Conservation (phyloP, 169 alveolate genomes). For the Plasmodium ovale region DNA sequence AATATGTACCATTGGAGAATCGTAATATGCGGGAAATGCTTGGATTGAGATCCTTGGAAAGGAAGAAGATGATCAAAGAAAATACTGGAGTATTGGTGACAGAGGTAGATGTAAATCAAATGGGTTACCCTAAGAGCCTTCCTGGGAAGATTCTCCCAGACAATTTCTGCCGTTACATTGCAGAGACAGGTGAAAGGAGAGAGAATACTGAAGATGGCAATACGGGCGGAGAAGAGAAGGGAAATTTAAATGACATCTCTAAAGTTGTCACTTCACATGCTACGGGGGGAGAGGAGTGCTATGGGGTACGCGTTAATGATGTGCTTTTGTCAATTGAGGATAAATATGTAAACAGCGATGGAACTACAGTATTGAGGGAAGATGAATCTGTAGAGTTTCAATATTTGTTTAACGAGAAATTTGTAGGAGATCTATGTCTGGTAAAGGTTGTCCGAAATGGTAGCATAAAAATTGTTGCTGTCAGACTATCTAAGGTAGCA, state of each 20-base stretch:
- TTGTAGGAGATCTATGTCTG: constrained; percentile 32
- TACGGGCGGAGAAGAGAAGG: constrained; percentile 4
- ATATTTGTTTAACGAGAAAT: constrained; percentile 2
- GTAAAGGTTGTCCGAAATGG: constrained; percentile 19
- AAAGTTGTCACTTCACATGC: not conserved
- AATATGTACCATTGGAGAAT: constrained; percentile 85
- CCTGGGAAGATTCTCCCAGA: too few relatives aligned
- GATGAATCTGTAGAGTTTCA: constrained; percentile 40
- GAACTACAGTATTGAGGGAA: constrained; percentile 86
- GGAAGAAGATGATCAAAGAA: constrained; percentile 74
- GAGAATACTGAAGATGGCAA: constrained; percentile 77
- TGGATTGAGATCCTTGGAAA: constrained; percentile 76
- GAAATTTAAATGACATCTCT: not conserved
- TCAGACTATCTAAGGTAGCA: constrained; percentile 77
- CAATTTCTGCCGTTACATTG: constrained; percentile 80
- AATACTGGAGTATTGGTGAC: constrained; percentile 35
- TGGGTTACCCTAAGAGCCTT: constrained; percentile 18
- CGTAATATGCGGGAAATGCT: constrained; percentile 78
- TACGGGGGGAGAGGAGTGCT: constrained; percentile 39
- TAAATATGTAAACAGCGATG: constrained; percentile 88
- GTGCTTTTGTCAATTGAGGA: constrained; percentile 86
- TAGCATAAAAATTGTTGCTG: not conserved
- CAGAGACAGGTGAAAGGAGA: constrained; percentile 4
- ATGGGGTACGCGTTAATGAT: constrained; percentile 77
- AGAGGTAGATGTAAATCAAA: constrained; percentile 39